A percentile compares a stretch with the other conserved stretches of the same genome.
Evolutionary conservation across 441 rosid species (phyloP).

Genomic region (Gossypium laxum): DNA sequence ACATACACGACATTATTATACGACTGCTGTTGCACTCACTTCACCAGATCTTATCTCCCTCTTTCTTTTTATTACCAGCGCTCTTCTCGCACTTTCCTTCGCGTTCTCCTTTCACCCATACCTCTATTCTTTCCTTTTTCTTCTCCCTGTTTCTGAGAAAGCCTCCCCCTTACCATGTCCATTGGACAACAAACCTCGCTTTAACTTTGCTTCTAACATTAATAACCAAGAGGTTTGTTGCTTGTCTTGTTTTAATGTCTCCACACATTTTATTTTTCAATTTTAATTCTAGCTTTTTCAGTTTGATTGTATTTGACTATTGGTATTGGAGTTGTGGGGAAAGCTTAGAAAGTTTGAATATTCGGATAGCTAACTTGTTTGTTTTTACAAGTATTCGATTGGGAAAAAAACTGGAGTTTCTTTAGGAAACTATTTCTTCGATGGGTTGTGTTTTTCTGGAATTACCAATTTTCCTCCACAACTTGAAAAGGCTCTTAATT

Average conservation of each 20-base stretch:
- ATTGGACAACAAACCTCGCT: background rate
- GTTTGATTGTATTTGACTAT: background rate
- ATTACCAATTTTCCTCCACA: background rate
- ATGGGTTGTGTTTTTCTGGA: background rate
- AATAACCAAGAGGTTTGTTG: background rate
- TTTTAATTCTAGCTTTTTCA: background rate
- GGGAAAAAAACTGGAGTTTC: background rate
- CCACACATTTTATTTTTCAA: background rate
- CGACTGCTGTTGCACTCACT: too few species aligned
- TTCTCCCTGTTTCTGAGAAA: background rate
- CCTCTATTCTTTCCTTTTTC: background rate
- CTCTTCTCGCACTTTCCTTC: slow-evolving; percentile 17
- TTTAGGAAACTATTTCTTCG: background rate
- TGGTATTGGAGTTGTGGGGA: background rate
- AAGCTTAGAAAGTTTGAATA: background rate
- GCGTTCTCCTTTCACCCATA: background rate
- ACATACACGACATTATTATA: too few species aligned
- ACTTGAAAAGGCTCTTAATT: background rate
- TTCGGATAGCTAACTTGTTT: background rate
- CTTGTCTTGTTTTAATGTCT: background rate
- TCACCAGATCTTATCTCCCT: too few species aligned
- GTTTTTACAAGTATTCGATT: background rate
- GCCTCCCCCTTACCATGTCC: background rate
- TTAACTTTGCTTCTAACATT: background rate
- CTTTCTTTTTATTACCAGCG: too few species aligned